Conservation (phyloP, 2,329 filamentous ascomycete genomes). For the Pseudogymnoascus sp. region DNA sequence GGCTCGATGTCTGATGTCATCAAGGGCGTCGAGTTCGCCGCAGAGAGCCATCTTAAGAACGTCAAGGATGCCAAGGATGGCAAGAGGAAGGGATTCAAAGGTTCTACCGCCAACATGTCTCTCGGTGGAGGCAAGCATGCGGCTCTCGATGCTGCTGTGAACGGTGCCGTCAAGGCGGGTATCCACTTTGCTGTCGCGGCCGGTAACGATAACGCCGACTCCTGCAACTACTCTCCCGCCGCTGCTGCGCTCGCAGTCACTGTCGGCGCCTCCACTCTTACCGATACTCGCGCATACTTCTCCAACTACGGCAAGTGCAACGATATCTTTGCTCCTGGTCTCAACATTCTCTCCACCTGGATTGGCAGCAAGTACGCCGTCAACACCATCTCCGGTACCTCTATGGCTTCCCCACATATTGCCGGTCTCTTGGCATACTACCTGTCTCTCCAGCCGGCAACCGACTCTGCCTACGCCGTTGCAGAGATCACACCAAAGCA, state of each 20-base stretch:
- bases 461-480: constrained; percentile 85
- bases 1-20: constrained; percentile 98
- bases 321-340: constrained; percentile 95
- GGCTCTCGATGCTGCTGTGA: constrained; percentile 84
- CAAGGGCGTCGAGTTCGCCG: constrained; percentile 95
- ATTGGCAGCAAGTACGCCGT: constrained; percentile 91
- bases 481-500: constrained; percentile 85
- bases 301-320: constrained; percentile 99
- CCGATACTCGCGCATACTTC: constrained; percentile 97
- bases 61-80: constrained; percentile 73
- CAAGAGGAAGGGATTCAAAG: constrained; percentile 96
- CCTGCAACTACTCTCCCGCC: constrained; percentile 98
- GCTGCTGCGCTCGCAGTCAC: constrained; percentile 87
- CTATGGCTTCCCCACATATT: constrained; percentile 97
- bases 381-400: constrained; percentile 99
- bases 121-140: constrained; percentile 95
- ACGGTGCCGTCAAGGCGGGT: constrained; percentile 84
- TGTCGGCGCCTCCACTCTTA: constrained; percentile 87
- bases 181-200: constrained; percentile 97
- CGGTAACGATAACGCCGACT: constrained; percentile 97
- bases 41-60: constrained; percentile 68
- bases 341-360: constrained; percentile 98
- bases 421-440: constrained; percentile 95
- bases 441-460: constrained; percentile 86
- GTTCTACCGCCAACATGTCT: constrained; percentile 98